These are phyloP conservation scores for Tetrahymena elliotti DNA, from an alignment of 73 alveolate genomes.

Conservation along the genomic window DNA sequence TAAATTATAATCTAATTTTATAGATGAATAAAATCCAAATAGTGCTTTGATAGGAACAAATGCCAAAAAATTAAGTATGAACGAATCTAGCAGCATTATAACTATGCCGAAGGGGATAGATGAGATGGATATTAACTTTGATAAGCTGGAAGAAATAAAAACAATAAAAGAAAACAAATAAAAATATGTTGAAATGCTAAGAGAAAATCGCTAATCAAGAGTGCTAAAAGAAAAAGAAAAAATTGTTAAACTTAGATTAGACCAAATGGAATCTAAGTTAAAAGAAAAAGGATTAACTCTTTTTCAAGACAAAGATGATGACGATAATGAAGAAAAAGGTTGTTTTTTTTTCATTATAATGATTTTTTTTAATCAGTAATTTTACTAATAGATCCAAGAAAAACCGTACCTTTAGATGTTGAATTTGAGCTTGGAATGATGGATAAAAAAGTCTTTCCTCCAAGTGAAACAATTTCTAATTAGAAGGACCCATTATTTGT, in stretches of 20 bases:
- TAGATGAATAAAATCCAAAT: conserved; percentile 18
- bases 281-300: neutral
- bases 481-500: conserved; percentile 23
- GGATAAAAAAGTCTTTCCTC: conserved; percentile 5
- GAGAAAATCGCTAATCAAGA: conserved; percentile 27
- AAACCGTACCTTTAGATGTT: conserved; percentile 17
- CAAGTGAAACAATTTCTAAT: conserved; percentile 3
- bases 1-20: conserved; percentile 1
- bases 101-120: conserved; percentile 8
- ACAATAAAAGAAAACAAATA: conserved; percentile 6
- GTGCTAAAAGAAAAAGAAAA: conserved; percentile 25
- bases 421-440: conserved; percentile 33
- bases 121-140: conserved; percentile 24
- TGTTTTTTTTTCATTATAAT: neutral
- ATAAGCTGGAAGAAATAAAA: conserved; percentile 9
- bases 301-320: conserved; percentile 1
- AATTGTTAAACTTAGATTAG: conserved; percentile 9
- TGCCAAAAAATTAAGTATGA: neutral
- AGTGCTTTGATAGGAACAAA: neutral
- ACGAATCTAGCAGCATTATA: conserved; percentile 3
- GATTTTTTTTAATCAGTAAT: neutral
- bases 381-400: neutral
- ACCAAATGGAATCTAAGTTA: conserved; percentile 6
- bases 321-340: neutral
- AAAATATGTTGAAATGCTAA: conserved; percentile 9